Conservation (phyloP, 108 stramenopile species). For the Skeletonema potamos region DNA sequence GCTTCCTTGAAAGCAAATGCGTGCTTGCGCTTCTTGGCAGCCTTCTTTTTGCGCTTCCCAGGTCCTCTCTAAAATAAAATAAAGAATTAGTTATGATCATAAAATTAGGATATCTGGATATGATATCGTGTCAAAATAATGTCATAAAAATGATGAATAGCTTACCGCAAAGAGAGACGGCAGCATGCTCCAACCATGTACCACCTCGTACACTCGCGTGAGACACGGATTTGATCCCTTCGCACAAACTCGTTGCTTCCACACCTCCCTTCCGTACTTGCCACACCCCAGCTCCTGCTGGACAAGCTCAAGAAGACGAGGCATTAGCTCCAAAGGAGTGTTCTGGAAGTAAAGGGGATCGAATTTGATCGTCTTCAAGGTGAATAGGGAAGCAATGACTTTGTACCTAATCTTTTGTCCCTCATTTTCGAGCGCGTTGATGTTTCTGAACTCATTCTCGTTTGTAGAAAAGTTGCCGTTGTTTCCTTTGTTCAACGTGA, state of each 20-base stretch:
- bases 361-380: not conserved
- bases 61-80: not conserved
- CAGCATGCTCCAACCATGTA: not conserved
- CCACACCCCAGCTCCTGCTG: not conserved
- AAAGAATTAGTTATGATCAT: not conserved
- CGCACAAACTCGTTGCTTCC: not conserved
- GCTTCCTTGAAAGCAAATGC: not conserved
- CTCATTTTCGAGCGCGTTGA: constrained; percentile 2
- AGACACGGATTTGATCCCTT: not conserved
- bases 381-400: not conserved
- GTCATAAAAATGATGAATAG: too few species aligned
- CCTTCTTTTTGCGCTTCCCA: constrained; percentile 1
- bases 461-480: not conserved
- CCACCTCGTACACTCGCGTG: not conserved
- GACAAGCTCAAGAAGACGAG: constrained; percentile 1
- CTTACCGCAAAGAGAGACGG: not conserved
- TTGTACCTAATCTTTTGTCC: not conserved
- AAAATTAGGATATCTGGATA: not conserved
- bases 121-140: not conserved
- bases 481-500: not conserved
- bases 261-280: not conserved
- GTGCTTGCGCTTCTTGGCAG: too few species aligned
- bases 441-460: not conserved
- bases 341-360: not conserved
- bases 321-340: constrained; percentile 1